These are phyloP conservation scores for Aspergillus clavatus DNA, from an alignment of 2,329 filamentous ascomycete genomes.

Conservation along the genomic window DNA sequence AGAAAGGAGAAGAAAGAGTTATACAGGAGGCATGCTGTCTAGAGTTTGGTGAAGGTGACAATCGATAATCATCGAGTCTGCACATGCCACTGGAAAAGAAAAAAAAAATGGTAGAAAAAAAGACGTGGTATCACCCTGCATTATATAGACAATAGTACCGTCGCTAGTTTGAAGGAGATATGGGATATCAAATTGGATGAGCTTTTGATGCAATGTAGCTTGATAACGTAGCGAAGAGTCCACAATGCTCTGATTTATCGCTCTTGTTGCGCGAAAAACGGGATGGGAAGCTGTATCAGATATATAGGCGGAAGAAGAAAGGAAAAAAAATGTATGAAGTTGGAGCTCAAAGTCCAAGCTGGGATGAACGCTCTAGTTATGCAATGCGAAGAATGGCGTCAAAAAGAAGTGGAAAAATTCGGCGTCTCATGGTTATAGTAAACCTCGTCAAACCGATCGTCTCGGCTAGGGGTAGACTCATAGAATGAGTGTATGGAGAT, in stretches of 20 bases:
- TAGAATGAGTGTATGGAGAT: conserved; percentile 72
- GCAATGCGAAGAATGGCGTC: conserved; percentile 20
- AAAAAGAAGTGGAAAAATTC: conserved; percentile 17
- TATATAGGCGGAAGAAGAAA: conserved; percentile 8
- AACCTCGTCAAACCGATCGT: conserved; percentile 15
- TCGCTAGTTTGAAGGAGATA: conserved; percentile 24
- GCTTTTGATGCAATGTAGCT: conserved; percentile 23
- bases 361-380: conserved; percentile 22
- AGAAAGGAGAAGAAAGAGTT: neutral
- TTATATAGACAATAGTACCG: conserved; percentile 20
- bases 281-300: conserved; percentile 1
- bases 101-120: conserved; percentile 14
- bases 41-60: neutral
- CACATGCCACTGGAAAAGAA: conserved; percentile 14
- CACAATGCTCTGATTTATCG: conserved; percentile 5
- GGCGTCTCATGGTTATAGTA: conserved; percentile 14
- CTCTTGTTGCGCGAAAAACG: neutral
- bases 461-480: conserved; percentile 29
- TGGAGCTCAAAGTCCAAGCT: conserved; percentile 5
- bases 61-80: conserved; percentile 2
- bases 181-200: conserved; percentile 13
- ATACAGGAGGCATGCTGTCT: neutral
- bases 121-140: conserved; percentile 34
- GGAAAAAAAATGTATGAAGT: neutral
- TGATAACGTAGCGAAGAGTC: conserved; percentile 16